These are phyloP conservation scores for Cercospora brassicicola DNA, from an alignment of 2,329 filamentous ascomycete species.

Conservation along the genomic window DNA sequence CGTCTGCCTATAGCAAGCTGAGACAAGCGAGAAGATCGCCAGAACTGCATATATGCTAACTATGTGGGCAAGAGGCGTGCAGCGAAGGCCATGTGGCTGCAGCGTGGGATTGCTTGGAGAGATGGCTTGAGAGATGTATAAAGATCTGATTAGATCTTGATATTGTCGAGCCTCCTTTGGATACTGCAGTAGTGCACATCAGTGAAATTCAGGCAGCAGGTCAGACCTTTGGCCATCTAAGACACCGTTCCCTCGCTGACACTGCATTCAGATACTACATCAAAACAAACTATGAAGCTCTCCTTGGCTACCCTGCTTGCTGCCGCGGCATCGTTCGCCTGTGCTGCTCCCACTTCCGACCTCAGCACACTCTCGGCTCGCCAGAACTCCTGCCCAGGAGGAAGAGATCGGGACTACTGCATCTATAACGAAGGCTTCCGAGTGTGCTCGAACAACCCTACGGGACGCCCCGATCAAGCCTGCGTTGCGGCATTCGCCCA, in stretches of 20 bases:
- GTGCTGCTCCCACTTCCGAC: neutral
- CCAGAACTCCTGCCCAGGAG: neutral
- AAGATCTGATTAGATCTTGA: slow-evolving; percentile 1
- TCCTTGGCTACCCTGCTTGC: neutral
- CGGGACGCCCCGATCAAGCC: neutral
- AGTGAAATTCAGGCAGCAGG: neutral
- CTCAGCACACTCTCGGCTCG: neutral
- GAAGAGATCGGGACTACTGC: neutral
- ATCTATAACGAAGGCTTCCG: neutral
- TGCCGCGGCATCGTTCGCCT: neutral
- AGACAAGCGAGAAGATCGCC: neutral
- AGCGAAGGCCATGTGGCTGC: neutral
- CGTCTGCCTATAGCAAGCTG: neutral
- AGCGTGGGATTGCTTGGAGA: neutral
- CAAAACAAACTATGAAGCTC: neutral
- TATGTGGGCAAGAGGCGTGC: neutral
- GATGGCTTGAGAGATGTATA: neutral
- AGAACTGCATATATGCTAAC: neutral
- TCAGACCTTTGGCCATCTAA: neutral
- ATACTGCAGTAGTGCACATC: neutral
- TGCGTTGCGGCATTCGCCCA: neutral
- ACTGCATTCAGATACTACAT: neutral
- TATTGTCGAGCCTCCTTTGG: neutral
- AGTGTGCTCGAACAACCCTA: neutral
- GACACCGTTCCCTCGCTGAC: neutral